Evolutionary conservation across 768 basidiomycete species (phyloP), one percentile per base, ranked within the genome.

Genomic region (Rhizopogon salebrosus): DNA sequence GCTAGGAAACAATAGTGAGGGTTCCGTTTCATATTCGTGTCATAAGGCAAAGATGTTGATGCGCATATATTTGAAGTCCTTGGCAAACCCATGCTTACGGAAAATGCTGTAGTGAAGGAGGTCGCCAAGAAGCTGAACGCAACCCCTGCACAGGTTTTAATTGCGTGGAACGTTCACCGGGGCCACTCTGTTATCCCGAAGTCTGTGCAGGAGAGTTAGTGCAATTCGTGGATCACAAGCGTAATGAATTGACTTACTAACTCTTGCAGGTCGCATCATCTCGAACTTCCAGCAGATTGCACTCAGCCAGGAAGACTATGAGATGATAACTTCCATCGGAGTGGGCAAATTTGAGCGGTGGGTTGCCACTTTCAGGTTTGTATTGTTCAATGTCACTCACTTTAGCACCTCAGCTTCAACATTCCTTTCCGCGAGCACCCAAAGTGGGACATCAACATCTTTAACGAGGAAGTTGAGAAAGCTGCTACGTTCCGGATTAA

Each of bases 171-270:
- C 11, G 79, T 70, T 35, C 65, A 83, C 59, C 79, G 89, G 38
- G 92, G 90, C 11, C 85, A 83, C 67, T 84, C 83, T 8, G 86
- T 93, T 56, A 90, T 93, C 61, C 92, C 92, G 16, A 93, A 94
- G 78, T 84, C 82, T 51, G 87, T 91, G 24, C 75, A 84, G 53
- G 75, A 85, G 62, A 69, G 76, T 79, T 7, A 16, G 31, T 46
- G 14, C 2, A 10, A 34, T 22, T 22, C 23, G 49, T n/a, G 14
- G 52, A 38, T 4, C 24, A 13, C 4, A n/a, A 16, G n/a, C 35
- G 38, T 22, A 23, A 41, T 29, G 23, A 23, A 41, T 29, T 20
- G 50, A 16, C 13, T 24, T 13, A 14, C n/a, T 2, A 16, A 23
- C 9, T 4, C 7, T 40, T 48, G 37, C 55, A 75, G 80, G 73